phyloP scores from a whole-genome alignment of 331 rosid genomes.

The Phaseolus coccineus region DNA sequence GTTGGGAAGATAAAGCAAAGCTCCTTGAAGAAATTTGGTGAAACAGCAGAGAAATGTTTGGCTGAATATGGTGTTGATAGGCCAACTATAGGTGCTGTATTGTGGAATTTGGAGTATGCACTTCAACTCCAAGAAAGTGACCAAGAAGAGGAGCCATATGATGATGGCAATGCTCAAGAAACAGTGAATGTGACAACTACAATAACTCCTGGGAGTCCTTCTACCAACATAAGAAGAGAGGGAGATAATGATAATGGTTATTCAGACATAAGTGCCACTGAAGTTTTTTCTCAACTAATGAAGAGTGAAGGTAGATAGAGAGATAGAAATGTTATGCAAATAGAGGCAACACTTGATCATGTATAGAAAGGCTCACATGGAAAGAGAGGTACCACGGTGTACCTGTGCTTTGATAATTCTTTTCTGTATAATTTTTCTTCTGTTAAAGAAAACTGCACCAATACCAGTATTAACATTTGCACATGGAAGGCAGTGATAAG shows the following conservation, averaged over 20 bases:
- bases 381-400: constrained; percentile 10
- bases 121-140: constrained; percentile 84
- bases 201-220: constrained; percentile 45
- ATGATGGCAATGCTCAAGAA: constrained; percentile 26
- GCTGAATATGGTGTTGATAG: constrained; percentile 92
- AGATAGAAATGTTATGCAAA: constrained; percentile 42
- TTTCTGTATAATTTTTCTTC: neutral
- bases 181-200: constrained; percentile 42
- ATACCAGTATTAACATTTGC: constrained; percentile 12
- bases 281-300: constrained; percentile 83
- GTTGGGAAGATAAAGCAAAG: constrained; percentile 70
- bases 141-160: constrained; percentile 47
- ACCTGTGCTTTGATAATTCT: constrained; percentile 15
- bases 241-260: constrained; percentile 48
- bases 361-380: constrained; percentile 9
- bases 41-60: constrained; percentile 91
- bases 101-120: constrained; percentile 87
- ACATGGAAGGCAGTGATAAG: constrained; percentile 3
- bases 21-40: constrained; percentile 78
- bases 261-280: constrained; percentile 60
- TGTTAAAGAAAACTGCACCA: constrained; percentile 21
- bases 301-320: constrained; percentile 77
- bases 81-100: constrained; percentile 85
- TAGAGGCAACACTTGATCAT: constrained; percentile 16
- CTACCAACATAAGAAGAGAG: constrained; percentile 47